A percentile compares a stretch with the other conserved stretches of the same genome.
Conservation (phyloP, 2,329 filamentous ascomycete genomes). For the Cercospora janseana region DNA sequence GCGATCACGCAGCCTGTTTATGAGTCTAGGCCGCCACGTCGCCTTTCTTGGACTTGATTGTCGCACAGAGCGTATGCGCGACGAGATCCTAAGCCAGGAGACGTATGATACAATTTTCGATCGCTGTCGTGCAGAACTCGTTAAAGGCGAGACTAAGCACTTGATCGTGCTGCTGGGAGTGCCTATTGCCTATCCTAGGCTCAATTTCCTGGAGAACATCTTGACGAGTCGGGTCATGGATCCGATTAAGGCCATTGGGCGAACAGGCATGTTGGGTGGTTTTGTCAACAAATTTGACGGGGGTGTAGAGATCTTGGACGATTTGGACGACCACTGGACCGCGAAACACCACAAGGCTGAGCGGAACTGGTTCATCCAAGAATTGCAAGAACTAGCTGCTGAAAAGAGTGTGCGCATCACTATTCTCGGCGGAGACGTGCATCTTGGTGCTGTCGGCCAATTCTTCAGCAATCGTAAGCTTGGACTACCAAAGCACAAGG, state of each 20-base stretch:
- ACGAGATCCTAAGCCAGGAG: conserved; percentile 74
- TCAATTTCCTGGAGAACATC: conserved; percentile 62
- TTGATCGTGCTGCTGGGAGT: conserved; percentile 83
- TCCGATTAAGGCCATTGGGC: conserved; percentile 83
- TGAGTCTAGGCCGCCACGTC: conserved; percentile 75
- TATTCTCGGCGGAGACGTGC: conserved; percentile 90
- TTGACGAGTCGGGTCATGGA: conserved; percentile 83
- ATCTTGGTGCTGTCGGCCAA: conserved; percentile 86
- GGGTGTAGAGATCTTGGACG: conserved; percentile 85
- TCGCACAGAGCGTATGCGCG: conserved; percentile 81
- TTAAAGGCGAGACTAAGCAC: conserved; percentile 82
- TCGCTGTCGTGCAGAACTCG: conserved; percentile 76
- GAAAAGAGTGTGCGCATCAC: conserved; percentile 91
- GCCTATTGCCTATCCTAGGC: conserved; percentile 48
- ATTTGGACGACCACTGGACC: conserved; percentile 96
- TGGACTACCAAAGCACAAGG: conserved; percentile 73
- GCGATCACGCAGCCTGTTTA: conserved; percentile 78
- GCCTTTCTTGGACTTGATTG: conserved; percentile 86
- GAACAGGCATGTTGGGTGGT: conserved; percentile 73
- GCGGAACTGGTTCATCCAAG: conserved; percentile 79
- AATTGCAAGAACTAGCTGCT: conserved; percentile 87
- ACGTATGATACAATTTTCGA: conserved; percentile 88
- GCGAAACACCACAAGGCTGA: conserved; percentile 92
- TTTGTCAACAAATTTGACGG: conserved; percentile 88
- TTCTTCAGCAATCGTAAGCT: conserved; percentile 92